Evolutionary conservation across 768 basidiomycete genomes (phyloP).

Genomic region (Sistotremastrum suecicum): DNA sequence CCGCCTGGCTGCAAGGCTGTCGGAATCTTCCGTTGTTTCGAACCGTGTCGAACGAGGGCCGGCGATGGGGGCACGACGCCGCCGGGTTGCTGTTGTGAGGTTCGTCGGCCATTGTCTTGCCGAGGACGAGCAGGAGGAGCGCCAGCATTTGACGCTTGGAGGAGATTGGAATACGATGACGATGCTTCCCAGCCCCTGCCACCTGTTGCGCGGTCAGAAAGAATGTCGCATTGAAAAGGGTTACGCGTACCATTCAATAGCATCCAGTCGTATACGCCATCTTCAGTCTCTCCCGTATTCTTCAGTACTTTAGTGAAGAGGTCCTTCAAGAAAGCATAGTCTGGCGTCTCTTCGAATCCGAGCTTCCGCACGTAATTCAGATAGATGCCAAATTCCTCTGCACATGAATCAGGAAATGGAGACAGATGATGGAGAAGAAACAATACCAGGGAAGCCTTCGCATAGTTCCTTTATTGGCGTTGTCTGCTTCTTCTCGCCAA

Average conservation of each 20-base stretch:
- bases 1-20: slow-evolving; percentile 42
- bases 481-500: slow-evolving; percentile 99
- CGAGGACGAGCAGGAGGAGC: slow-evolving; percentile 41
- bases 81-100: slow-evolving; percentile 32
- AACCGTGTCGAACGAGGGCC: slow-evolving; percentile 63
- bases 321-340: slow-evolving; percentile 96
- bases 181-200: slow-evolving; percentile 92
- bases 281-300: slow-evolving; percentile 80
- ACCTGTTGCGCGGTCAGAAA: slow-evolving; percentile 14
- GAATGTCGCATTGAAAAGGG: slow-evolving; percentile 1
- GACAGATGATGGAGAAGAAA: slow-evolving; percentile 3
- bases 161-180: slow-evolving; percentile 31
- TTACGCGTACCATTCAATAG: slow-evolving; percentile 53
- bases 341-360: slow-evolving; percentile 97
- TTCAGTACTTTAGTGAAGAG: slow-evolving; percentile 90
- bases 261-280: slow-evolving; percentile 96
- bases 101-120: slow-evolving; percentile 50
- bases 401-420: neutral
- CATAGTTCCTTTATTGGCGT: slow-evolving; percentile 95
- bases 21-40: slow-evolving; percentile 48
- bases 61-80: slow-evolving; percentile 59
- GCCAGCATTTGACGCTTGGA: slow-evolving; percentile 13
- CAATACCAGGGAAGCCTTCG: slow-evolving; percentile 84
- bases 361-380: slow-evolving; percentile 98
- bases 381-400: slow-evolving; percentile 98